Conservation (phyloP, 371 early-diverging fungal genomes). For the Mortierella sp. region DNA sequence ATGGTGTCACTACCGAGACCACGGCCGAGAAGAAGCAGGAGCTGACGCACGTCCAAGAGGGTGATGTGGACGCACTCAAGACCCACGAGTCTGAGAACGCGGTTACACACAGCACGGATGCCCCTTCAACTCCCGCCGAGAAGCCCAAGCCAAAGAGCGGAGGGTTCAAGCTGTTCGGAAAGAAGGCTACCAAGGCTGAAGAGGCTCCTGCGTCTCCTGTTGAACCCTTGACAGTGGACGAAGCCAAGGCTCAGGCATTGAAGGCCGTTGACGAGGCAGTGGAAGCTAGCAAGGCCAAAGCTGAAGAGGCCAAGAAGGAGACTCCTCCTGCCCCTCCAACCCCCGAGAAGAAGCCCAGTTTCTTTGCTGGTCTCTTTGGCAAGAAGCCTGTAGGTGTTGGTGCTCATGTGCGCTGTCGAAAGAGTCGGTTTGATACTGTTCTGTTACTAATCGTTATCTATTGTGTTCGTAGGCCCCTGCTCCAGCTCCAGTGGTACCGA, state of each 20-base stretch:
- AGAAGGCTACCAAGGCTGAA: slow-evolving; percentile 45
- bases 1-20: slow-evolving; percentile 48
- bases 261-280: slow-evolving; percentile 54
- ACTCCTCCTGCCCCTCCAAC: slow-evolving; percentile 32
- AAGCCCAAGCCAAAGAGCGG: slow-evolving; percentile 43
- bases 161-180: slow-evolving; percentile 52
- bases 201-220: slow-evolving; percentile 28
- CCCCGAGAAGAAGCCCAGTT: slow-evolving; percentile 50
- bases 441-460: not conserved
- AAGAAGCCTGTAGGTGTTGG: slow-evolving; percentile 45
- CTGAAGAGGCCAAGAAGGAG: slow-evolving; percentile 38
- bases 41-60: slow-evolving; percentile 49
- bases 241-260: slow-evolving; percentile 48
- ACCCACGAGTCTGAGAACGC: slow-evolving; percentile 53
- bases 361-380: slow-evolving; percentile 39
- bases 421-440: not conserved
- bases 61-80: slow-evolving; percentile 52
- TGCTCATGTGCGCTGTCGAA: no score
- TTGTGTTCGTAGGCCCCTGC: slow-evolving; percentile 5
- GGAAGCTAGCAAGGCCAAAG: slow-evolving; percentile 48
- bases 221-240: slow-evolving; percentile 43
- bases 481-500: slow-evolving; percentile 30
- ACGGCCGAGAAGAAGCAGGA: slow-evolving; percentile 53
- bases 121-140: slow-evolving; percentile 24
- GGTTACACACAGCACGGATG: slow-evolving; percentile 50